Evolutionary conservation across 768 basidiomycete genomes (phyloP), one percentile per base, ranked within the genome.

Genomic region (Lactifluus hygrophoroides): DNA sequence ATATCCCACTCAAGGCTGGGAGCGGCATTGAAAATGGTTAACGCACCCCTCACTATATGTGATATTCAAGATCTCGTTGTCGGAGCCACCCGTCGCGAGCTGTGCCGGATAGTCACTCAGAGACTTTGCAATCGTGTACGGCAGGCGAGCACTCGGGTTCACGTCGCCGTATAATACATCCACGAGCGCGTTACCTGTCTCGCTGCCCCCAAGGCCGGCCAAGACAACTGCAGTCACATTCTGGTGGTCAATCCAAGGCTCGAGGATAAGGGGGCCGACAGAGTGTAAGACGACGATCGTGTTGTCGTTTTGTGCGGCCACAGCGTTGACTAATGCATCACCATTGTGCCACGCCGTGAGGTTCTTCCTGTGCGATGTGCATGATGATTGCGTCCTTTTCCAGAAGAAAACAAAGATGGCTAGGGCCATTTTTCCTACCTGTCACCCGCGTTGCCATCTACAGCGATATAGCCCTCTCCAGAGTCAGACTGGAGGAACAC

Each of bases 261-360:
- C 80, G n/a, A 80, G 67, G 47, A 76, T 71, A 3, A 88, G 78
- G 0, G 86, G 84, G 3, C 91, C 91, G 32, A 90, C 86, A 8
- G 82, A 82, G 70, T 92, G 85, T 2, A 88, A 73, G 16, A 94
- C 80, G 25, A 91, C 93, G 53, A 94, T 78, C 5, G 88, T 90
- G 69, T 90, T 90, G 61, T 74, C 80, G 70, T 84, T 85, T 0
- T 81, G 77, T 5, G 80, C 75, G 0, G 92, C 90, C 3, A 86
- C 84, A 0, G 75, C 69, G 64, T 68, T 76, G 60, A 84, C 76
- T 57, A 77, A 63, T 10, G 68, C 53, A n/a, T 72, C 71, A 51
- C 72, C 69, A 3, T 67, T 43, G 19, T 70, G 62, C 67, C 74
- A 79, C 7, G 75, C 70, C 14, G 72, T 75, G 38, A 78, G 55